These are phyloP conservation scores for Gracilaria caudata DNA, from an alignment of 23 red algal species.

Conservation along the genomic window DNA sequence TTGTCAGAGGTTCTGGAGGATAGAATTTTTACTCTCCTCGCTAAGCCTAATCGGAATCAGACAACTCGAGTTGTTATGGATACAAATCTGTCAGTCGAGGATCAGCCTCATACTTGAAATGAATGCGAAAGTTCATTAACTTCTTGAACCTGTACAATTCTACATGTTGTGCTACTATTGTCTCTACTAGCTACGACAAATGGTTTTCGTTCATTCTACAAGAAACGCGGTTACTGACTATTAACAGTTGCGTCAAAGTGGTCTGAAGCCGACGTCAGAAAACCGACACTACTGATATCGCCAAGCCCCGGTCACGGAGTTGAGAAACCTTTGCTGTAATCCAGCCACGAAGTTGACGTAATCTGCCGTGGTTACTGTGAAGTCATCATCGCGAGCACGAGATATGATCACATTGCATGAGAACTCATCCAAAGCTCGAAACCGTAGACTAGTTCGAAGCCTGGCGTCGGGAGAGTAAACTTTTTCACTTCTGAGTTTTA, in stretches of 20 bases:
- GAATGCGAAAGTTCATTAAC: background rate
- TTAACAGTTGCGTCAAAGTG: background rate
- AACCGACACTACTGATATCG: constrained; percentile 16
- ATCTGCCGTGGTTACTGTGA: constrained; percentile 12
- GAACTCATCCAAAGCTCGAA: constrained; percentile 2
- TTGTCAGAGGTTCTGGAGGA: constrained; percentile 7
- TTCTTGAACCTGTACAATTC: too few species aligned
- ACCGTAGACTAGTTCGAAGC: background rate
- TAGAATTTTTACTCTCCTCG: background rate
- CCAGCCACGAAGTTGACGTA: constrained; percentile 18
- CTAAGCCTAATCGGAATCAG: background rate
- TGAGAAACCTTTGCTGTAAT: constrained; percentile 14
- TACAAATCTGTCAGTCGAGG: background rate
- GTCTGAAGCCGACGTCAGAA: background rate
- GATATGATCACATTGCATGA: constrained; percentile 30
- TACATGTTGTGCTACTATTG: too few species aligned
- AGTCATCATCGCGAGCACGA: constrained; percentile 25
- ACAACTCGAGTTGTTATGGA: background rate
- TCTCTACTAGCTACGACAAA: too few species aligned
- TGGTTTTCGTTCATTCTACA: too few species aligned
- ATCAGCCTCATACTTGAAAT: background rate
- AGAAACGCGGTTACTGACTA: too few species aligned
- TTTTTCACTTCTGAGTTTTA: constrained; percentile 25
- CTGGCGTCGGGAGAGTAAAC: background rate
- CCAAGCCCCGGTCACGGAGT: constrained; percentile 7